Evolutionary conservation across 805 yeast genomes (phyloP).

Genomic region (Yamadazyma akitaensis): DNA sequence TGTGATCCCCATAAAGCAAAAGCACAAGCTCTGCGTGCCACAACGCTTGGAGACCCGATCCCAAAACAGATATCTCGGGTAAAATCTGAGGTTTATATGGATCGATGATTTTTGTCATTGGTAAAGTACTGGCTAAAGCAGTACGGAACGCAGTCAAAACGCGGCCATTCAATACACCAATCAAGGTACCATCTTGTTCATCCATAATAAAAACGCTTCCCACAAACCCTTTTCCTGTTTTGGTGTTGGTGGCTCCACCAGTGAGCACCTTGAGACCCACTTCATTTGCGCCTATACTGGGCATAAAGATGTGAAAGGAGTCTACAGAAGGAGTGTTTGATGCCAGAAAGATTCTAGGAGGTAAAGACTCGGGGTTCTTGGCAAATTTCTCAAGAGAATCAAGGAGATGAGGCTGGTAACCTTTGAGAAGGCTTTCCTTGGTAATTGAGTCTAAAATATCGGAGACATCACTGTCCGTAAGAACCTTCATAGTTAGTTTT

Average conservation of each 20-base stretch:
- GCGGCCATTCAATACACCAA: constrained; percentile 55
- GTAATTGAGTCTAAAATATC: background rate
- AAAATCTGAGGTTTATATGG: constrained; percentile 19
- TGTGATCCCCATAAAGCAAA: constrained; percentile 27
- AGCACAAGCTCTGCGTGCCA: constrained; percentile 57
- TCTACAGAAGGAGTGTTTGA: constrained; percentile 32
- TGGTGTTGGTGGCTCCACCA: constrained; percentile 42
- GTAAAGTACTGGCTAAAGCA: constrained; percentile 49
- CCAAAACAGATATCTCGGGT: constrained; percentile 43
- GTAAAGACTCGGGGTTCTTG: constrained; percentile 31
- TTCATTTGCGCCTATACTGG: constrained; percentile 48
- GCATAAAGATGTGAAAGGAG: constrained; percentile 60
- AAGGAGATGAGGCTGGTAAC: constrained; percentile 8
- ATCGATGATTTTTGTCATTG: constrained; percentile 34
- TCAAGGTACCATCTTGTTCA: constrained; percentile 46
- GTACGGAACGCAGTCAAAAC: constrained; percentile 66
- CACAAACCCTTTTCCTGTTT: constrained; percentile 47
- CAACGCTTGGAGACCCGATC: constrained; percentile 61
- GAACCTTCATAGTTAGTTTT: constrained; percentile 7
- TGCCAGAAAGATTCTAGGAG: constrained; percentile 49
- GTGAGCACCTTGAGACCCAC: constrained; percentile 62
- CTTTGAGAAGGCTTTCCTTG: constrained; percentile 2
- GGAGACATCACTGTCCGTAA: constrained; percentile 4
- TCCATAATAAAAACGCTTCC: constrained; percentile 55
- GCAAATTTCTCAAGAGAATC: background rate